Base-by-base conservation (phyloP, 306 rosid genomes). In the Vicia sativa region DNA sequence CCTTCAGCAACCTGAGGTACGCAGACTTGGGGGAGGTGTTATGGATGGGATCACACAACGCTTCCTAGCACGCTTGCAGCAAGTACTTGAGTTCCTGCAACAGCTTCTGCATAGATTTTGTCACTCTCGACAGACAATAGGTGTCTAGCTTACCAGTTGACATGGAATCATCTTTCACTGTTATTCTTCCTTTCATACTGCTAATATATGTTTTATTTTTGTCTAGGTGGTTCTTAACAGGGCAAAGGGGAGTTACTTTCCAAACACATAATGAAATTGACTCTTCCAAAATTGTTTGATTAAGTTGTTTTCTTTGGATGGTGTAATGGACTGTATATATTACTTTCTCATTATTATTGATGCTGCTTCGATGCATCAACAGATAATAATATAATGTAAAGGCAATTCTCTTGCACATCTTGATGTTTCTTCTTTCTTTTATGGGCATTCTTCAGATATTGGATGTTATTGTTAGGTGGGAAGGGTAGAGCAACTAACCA, bases 1-100 rank as follows among this genome's bases (percentile, higher is more conserved):
- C 71, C 96, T 92, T 81, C 96, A 86, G 79, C 88, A 89, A 74
- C 96, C 89, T 2, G 96, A 92, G 75, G 95, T 87, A 38, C 98
- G 91, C 58, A 76, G 68, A 65, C 76, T 92, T 11, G 98, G 96
- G 52, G 85, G 81, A 1, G 85, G 87, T 61, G 87, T 92, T 39
- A 52, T 85, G 57, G 92, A 91, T 13, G 98, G 98, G 41, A 86
- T 92, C 76, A 86, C 96, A 31, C 98, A 84, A 60, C 96, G 96
- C 37, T 86, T 92, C 37, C 93, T 95, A 0, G 98, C 98, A 23
- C 89, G 98, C 54, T 73, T 92, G 65, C 96, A 90, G 59, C 98
- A 87, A 90, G 81, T 87, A 55, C 96, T 92, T 60, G 89, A 38
- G 73, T 78, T 72, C 91, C 87, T 34, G 16, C 82, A 34, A 5